Evolutionary conservation across 2,329 filamentous ascomycete genomes (phyloP).

Genomic region (Trichoderma atroviride): DNA sequence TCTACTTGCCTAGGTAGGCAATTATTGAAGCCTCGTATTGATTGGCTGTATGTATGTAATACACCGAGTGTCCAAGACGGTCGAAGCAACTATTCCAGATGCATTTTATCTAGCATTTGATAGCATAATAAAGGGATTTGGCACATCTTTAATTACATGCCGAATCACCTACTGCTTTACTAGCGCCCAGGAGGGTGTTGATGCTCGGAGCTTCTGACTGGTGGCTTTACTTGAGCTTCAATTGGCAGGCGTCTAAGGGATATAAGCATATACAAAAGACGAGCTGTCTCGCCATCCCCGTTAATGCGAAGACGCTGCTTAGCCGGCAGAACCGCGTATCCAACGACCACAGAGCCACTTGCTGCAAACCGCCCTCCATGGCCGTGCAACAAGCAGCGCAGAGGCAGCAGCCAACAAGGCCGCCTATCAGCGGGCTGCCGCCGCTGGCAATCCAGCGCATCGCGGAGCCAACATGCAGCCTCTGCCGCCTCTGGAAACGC

Average conservation of each 20-base stretch:
- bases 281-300: background rate
- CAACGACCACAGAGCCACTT: background rate
- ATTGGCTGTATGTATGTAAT: background rate
- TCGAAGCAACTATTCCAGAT: background rate
- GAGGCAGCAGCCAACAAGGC: background rate
- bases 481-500: background rate
- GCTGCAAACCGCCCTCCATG: background rate
- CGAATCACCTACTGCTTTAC: background rate
- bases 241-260: constrained; percentile 1
- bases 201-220: background rate
- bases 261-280: constrained; percentile 7
- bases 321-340: background rate
- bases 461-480: constrained; percentile 7
- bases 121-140: background rate
- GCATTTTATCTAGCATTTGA: background rate
- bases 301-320: constrained; percentile 5
- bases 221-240: background rate
- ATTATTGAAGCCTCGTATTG: background rate
- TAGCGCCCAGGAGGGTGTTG: background rate
- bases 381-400: constrained; percentile 5
- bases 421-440: constrained; percentile 6
- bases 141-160: background rate
- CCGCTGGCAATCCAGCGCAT: constrained; percentile 6
- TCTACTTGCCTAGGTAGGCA: background rate
- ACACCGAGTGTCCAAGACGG: background rate